These are phyloP conservation scores for Achaetomiella virescens DNA, from an alignment of 495 filamentous ascomycete genomes.

Conservation along the genomic window DNA sequence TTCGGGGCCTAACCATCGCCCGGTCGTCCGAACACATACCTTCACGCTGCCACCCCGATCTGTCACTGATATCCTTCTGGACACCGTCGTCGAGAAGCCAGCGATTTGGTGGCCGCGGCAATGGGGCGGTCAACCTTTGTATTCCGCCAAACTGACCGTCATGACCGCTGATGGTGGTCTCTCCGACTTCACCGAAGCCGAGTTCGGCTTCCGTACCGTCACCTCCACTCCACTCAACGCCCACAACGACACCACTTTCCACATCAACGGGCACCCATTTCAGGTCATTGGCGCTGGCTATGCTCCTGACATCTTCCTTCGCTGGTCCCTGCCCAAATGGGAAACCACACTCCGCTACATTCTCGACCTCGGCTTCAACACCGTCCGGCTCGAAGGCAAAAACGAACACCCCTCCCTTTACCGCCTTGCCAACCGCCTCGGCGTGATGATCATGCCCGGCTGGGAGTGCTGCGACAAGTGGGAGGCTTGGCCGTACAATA, in stretches of 20 bases:
- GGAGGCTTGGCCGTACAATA: constrained; percentile 60
- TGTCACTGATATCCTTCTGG: constrained; percentile 34
- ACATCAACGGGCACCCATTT: constrained; percentile 51
- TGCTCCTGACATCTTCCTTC: constrained; percentile 55
- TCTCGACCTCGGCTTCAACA: constrained; percentile 57
- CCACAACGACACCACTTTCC: constrained; percentile 50
- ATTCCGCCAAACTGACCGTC: constrained; percentile 33
- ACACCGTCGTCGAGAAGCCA: constrained; percentile 31
- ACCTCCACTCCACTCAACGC: constrained; percentile 44
- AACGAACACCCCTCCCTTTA: constrained; percentile 57
- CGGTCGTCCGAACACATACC: constrained; percentile 21
- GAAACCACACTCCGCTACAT: constrained; percentile 43
- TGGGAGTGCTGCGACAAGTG: constrained; percentile 69
- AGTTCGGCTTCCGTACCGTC: constrained; percentile 54
- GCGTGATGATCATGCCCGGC: constrained; percentile 56
- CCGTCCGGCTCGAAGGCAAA: constrained; percentile 58
- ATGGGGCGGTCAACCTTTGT: constrained; percentile 46
- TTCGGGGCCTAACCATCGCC: constrained; percentile 9
- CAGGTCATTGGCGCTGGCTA: constrained; percentile 57
- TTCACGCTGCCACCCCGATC: constrained; percentile 36
- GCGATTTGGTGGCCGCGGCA: constrained; percentile 46
- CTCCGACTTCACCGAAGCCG: constrained; percentile 38
- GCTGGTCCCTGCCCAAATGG: constrained; percentile 44
- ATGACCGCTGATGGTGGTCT: constrained; percentile 28
- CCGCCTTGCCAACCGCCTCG: constrained; percentile 50